Base-by-base conservation (phyloP, 106 monocot species). In the Apostasia shenzhenica region DNA sequence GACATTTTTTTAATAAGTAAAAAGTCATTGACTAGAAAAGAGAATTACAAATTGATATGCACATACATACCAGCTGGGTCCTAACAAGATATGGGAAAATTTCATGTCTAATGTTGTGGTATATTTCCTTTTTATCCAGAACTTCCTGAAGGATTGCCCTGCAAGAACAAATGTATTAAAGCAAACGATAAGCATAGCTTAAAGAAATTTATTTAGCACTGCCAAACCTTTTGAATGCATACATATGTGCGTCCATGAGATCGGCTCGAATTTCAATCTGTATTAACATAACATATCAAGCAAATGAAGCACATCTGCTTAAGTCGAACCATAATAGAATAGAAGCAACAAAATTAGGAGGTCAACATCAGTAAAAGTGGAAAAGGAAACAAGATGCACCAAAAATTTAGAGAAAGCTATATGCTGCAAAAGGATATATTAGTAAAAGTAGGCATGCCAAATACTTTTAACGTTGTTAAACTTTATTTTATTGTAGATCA, bases 221-320 rank as follows among this genome's bases (percentile, higher is more conserved):
- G 46, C 11, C 70, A 45, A 64, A 99, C 99, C 99, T 99, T 65
- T 93, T 93, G 71, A 99, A 90, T 44, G 87, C 89, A 80, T 99
- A 99, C 79, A 99, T 79, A 88, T 99, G 97, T 49, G 97, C 97
- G 87, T 99, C 97, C 97, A 99, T 93, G 41, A 99, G 79, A 83
- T 99, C 99, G 72, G 85, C 79, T 67, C 93, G 89, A 72, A 93
- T 82, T 81, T 99, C 99, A 84, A 99, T 90, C 99, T 99, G 83
- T 8, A 75, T 5, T 76, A 60, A 45, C 45, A 71, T 45, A 41
- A 42, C 12, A 67, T 46, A 46, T 48, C 48, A 54, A 66, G 11
- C 48, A 44, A 67, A 70, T 5, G 5, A 59, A 49, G 57, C 60
- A n/a, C 48, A 50, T 61, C 51, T 9, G 53, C 2, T 39, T 45